Evolutionary conservation across 768 basidiomycete species (phyloP).

Genomic region (Termitomyces sp.): DNA sequence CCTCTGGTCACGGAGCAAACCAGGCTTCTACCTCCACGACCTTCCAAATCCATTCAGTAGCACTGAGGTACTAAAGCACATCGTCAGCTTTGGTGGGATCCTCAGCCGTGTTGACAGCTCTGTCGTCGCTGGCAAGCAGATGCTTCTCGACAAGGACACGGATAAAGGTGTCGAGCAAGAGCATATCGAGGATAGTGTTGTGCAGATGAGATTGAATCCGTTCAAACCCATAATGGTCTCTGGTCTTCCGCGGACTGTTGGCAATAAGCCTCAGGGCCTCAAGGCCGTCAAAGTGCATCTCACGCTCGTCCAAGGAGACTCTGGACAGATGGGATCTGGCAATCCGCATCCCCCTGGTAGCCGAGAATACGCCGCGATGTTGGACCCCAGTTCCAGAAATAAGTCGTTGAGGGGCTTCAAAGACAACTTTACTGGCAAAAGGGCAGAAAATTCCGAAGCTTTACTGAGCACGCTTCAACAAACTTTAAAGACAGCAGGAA

Average conservation of each 20-base stretch:
- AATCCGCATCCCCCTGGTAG: constrained; percentile 49
- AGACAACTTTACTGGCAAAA: neutral
- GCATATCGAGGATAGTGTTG: constrained; percentile 14
- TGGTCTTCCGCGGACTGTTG: constrained; percentile 40
- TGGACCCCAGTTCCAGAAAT: neutral
- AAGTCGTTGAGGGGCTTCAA: neutral
- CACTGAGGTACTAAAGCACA: constrained; percentile 3
- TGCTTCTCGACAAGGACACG: constrained; percentile 21
- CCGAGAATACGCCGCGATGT: constrained; percentile 32
- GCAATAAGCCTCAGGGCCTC: constrained; percentile 29
- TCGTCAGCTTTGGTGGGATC: constrained; percentile 43
- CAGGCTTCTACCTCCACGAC: constrained; percentile 50
- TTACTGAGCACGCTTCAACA: neutral
- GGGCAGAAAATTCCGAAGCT: rapidly evolving
- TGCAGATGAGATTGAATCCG: constrained; percentile 24
- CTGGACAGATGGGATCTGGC: constrained; percentile 19
- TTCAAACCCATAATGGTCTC: constrained; percentile 16
- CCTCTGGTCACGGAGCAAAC: constrained; percentile 44
- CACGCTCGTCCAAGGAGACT: constrained; percentile 18
- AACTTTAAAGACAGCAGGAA: neutral
- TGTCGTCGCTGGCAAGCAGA: constrained; percentile 7
- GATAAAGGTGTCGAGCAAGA: constrained; percentile 23
- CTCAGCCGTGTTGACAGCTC: constrained; percentile 17
- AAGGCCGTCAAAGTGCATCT: constrained; percentile 27
- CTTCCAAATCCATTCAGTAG: neutral